phyloP scores from a whole-genome alignment of 2,329 filamentous ascomycete genomes.

The Aspergillus candidus region DNA sequence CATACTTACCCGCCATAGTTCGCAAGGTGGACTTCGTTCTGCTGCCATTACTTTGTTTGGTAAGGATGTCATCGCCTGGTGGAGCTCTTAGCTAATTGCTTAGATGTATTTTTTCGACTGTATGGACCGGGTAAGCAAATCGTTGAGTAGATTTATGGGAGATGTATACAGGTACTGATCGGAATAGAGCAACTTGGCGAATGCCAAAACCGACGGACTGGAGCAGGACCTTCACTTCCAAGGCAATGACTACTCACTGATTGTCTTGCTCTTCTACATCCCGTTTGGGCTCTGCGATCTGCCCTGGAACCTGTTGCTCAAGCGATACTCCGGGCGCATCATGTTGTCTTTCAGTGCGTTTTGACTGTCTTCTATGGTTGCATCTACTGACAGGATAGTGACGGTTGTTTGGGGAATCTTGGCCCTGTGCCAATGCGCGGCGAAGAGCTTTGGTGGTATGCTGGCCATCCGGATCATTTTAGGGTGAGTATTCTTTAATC shows the following conservation, averaged over 20 bases:
- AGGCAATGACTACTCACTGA: constrained; percentile 31
- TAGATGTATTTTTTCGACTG: constrained; percentile 37
- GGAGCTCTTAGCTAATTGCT: background rate
- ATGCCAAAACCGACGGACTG: constrained; percentile 45
- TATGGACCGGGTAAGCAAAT: constrained; percentile 21
- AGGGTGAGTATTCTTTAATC: constrained; percentile 14
- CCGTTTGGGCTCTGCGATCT: constrained; percentile 47
- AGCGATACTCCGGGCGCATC: constrained; percentile 39
- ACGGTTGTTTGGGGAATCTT: constrained; percentile 24
- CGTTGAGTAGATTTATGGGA: too few species aligned
- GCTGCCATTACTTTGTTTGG: constrained; percentile 39
- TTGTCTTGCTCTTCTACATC: constrained; percentile 47
- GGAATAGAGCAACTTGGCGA: constrained; percentile 38
- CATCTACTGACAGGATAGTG: constrained; percentile 37
- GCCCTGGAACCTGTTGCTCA: constrained; percentile 37
- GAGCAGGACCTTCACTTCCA: constrained; percentile 33
- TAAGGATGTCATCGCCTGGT: constrained; percentile 12
- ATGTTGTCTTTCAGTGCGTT: constrained; percentile 32
- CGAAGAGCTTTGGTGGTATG: constrained; percentile 45
- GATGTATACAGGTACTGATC: constrained; percentile 12
- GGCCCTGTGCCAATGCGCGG: constrained; percentile 44
- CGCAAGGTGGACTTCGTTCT: constrained; percentile 40
- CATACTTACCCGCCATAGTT: constrained; percentile 1
- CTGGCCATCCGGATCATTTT: constrained; percentile 43
- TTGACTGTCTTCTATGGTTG: background rate